A percentile compares a stretch with the other conserved stretches of the same genome.
These are phyloP conservation scores for Botrytis pseudocinerea DNA, from an alignment of 2,329 filamentous ascomycete species.

Conservation along the genomic window DNA sequence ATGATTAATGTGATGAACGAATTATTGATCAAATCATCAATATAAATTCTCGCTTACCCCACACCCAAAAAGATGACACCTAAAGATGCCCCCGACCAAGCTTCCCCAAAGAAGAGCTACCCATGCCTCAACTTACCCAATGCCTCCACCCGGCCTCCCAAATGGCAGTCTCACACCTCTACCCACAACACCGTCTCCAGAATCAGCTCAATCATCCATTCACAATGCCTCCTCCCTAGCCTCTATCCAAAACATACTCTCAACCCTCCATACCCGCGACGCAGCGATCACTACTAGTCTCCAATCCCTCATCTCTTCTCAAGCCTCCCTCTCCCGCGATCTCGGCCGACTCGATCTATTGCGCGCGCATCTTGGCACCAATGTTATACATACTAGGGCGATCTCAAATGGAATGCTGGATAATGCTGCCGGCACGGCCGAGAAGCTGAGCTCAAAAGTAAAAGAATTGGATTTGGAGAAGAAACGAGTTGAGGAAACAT, in stretches of 20 bases:
- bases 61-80: constrained; percentile 25
- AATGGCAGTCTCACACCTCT: constrained; percentile 38
- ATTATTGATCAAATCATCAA: background rate
- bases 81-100: constrained; percentile 24
- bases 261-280: constrained; percentile 74
- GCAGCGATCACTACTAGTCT: constrained; percentile 71
- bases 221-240: constrained; percentile 72
- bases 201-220: constrained; percentile 44
- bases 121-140: constrained; percentile 40
- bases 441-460: constrained; percentile 81
- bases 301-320: constrained; percentile 74
- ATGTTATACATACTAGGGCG: constrained; percentile 77
- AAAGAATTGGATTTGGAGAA: constrained; percentile 89
- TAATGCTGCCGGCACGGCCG: constrained; percentile 80
- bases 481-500: constrained; percentile 82
- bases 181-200: constrained; percentile 26
- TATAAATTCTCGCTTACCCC: constrained; percentile 33
- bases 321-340: constrained; percentile 84
- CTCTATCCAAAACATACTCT: constrained; percentile 77
- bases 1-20: background rate
- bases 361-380: constrained; percentile 82
- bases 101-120: constrained; percentile 28
- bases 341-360: constrained; percentile 85
- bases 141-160: constrained; percentile 41
- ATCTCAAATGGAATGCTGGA: constrained; percentile 92